Evolutionary conservation across 1,284 basidiomycete species (phyloP), one percentile per base, ranked within the genome.

Genomic region (Agroathelia rolfsii): DNA sequence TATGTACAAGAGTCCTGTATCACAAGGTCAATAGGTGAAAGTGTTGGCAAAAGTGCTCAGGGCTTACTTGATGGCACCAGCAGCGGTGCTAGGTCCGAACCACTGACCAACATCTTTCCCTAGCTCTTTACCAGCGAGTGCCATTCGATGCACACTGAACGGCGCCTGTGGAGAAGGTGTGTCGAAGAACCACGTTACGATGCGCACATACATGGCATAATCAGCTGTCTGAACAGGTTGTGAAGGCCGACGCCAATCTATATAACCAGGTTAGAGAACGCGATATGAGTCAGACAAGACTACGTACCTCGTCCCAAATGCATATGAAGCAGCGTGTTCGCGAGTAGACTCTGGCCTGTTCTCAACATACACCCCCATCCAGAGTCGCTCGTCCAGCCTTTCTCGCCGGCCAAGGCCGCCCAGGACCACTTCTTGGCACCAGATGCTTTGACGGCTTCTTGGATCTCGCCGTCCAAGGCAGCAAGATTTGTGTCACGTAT

Each of bases 311-410:
- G 67, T 3, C 89, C 88, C 1, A 95, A 64, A 58, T 94, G 87
- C 4, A 86, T 58, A 51, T 83, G 74, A 10, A 93, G 56, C 14
- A 97, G 62, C 0, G 92, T 78, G 46, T 93, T 96, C 4, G 90
- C 94, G 11, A 98, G 64, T 40, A 98, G 52, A 46, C 84, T 87
- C 59, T 97, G 94, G 1, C 92, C 93, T 0, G 94, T 97, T 15
- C 94, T 62, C 17, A 97, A 57, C 94, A 98, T 97, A 56, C 94
- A 98, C 0, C 94, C 94, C 94, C 94, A 98, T 0, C 94, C 94
- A 0, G 88, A 68, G 62, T 98, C 94, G 43, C 75, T 86, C n/a
- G 81, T 88, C 72, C 89, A 81, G 0, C 82, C 83, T 46, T 79
- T 80, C 49, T 86, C 83, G 0, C 69, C 70, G 1, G 66, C 53